These are phyloP conservation scores for Salix suchowensis DNA, from an alignment of 345 rosid species.

Conservation along the genomic window DNA sequence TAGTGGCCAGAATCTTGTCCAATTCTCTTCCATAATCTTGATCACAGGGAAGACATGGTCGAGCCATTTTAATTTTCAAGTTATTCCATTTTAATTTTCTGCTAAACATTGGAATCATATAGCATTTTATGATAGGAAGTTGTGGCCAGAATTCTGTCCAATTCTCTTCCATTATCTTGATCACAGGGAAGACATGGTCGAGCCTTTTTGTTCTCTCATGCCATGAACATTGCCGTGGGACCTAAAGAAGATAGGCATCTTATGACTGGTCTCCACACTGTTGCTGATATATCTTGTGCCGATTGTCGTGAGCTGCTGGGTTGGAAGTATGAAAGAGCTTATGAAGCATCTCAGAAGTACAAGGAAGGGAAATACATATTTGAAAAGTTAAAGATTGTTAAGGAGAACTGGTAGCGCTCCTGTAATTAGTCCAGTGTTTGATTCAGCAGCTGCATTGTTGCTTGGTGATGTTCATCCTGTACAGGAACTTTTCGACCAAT, in stretches of 20 bases:
- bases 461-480: not conserved
- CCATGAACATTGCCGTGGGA: conserved; percentile 21
- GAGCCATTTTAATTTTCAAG: conserved; percentile 11
- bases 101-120: not conserved
- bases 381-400: conserved; percentile 22
- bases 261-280: conserved; percentile 23
- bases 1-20: not conserved
- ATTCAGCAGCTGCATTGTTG: not conserved
- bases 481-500: conserved; percentile 1
- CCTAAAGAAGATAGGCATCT: conserved; percentile 24
- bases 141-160: not conserved
- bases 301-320: conserved; percentile 24
- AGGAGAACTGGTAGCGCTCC: conserved; percentile 18
- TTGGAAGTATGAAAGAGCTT: conserved; percentile 27
- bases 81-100: too few species aligned
- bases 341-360: conserved; percentile 24
- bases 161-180: not conserved
- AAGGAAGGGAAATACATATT: conserved; percentile 26
- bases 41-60: conserved; percentile 20
- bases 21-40: not conserved
- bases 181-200: conserved; percentile 22
- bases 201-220: conserved; percentile 29
- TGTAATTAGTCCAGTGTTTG: not conserved
- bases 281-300: conserved; percentile 19
- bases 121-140: not conserved